Evolutionary conservation across 106 monocot species (phyloP).

Genomic region (Cymbidium sinense): DNA sequence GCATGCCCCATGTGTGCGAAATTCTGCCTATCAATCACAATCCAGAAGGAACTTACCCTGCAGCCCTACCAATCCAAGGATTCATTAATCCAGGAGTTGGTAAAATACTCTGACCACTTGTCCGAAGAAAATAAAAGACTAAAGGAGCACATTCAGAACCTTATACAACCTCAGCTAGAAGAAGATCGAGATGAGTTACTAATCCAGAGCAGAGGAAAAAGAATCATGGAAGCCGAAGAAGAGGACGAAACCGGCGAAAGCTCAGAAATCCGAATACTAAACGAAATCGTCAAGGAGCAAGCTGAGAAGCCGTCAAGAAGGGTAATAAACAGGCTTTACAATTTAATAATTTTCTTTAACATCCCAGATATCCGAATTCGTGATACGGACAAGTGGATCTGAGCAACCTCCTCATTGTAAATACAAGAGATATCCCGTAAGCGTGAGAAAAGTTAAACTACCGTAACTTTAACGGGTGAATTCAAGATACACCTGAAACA

Average conservation of each 20-base stretch:
- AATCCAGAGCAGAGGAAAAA: neutral
- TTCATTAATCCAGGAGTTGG: too few relatives aligned
- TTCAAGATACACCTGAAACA: neutral
- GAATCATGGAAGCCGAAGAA: neutral
- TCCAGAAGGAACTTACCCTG: too few relatives aligned
- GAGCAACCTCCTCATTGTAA: neutral
- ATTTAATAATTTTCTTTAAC: neutral
- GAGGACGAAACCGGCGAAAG: neutral
- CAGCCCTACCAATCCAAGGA: too few relatives aligned
- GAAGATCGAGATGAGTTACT: too few relatives aligned
- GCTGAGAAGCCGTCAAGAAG: neutral
- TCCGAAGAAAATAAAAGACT: too few relatives aligned
- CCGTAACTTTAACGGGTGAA: neutral
- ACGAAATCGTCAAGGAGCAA: neutral
- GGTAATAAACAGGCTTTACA: neutral
- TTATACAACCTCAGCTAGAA: too few relatives aligned
- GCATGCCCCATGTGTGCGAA: too few relatives aligned
- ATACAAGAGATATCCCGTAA: neutral
- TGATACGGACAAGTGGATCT: neutral
- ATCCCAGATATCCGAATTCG: neutral
- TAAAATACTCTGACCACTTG: too few relatives aligned
- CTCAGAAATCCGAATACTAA: neutral
- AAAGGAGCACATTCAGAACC: too few relatives aligned
- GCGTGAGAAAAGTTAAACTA: neutral
- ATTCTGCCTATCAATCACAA: too few relatives aligned